Evolutionary conservation across 2,329 filamentous ascomycete species (phyloP), one percentile per base, ranked within the genome.

Genomic region (Sporothrix schenckii): DNA sequence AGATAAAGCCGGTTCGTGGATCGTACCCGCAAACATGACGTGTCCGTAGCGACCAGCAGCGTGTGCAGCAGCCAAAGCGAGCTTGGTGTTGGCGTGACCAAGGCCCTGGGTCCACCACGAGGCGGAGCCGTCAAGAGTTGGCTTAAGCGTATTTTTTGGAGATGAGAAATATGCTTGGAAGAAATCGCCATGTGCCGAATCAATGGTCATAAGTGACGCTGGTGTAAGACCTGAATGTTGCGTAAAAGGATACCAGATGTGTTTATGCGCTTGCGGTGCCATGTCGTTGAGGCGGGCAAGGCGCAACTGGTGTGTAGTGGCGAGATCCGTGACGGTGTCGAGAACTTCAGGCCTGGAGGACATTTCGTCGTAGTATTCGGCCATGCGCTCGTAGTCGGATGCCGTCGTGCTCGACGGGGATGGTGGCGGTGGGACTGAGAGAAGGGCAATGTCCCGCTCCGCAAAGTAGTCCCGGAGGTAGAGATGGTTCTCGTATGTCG

Each of bases 81-180:
- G 82, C 0, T 84, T 81, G 0, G 92, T 87, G 74, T 92, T 93
- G 6, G 89, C 91, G 74, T 96, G 93, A 0, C 93, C 92, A 0
- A 96, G 84, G 2, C 92, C 92, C 79, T 96, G 93, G 0, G 92
- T 96, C 92, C 93, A 96, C 92, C 93, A 96, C 0, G 92, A 94
- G 0, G 92, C 92, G 0, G 92, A 95, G 2, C 90, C 92, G 75
- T 96, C 93, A 69, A 95, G 93, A 0, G 91, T 89, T 0, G 91
- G 85, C 60, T 84, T 84, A 0, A 92, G 79, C 3, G 88, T 14
- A 21, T 69, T 34, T 34, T 24, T 27, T 34, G 53, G 14, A 11
- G 50, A 44, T 1, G 47, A 41, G 7, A 52, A 52, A 5, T 69
- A 39, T 1, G 76, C 89, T 76, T 94, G 90, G 78, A 95, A 96